Evolutionary conservation across 371 early-diverging fungal species (phyloP).

Genomic region (Mortierella sp.): DNA sequence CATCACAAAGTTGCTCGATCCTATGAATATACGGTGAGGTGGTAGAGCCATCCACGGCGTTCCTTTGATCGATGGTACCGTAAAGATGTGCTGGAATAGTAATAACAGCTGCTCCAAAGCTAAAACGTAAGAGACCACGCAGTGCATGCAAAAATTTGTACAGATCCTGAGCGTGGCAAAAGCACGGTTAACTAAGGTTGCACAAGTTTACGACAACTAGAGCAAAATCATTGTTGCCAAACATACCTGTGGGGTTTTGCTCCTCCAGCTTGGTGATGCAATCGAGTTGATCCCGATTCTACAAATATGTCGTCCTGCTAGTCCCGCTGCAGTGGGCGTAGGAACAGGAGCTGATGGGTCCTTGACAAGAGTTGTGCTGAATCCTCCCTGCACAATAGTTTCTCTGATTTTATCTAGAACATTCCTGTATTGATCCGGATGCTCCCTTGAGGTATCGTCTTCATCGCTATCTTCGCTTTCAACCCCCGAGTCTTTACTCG

Average conservation of each 20-base stretch:
- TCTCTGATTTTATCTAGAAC: constrained; percentile 69
- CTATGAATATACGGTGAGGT: constrained; percentile 71
- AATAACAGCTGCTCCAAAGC: constrained; percentile 83
- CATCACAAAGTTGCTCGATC: constrained; percentile 88
- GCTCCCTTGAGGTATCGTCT: constrained; percentile 20
- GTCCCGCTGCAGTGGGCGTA: constrained; percentile 60
- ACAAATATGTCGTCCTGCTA: constrained; percentile 70
- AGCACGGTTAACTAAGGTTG: background rate
- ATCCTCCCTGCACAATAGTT: constrained; percentile 71
- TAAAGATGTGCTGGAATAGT: constrained; percentile 89
- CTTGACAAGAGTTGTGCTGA: constrained; percentile 60
- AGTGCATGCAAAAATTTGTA: constrained; percentile 83
- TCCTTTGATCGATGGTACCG: constrained; percentile 51
- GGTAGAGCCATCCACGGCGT: constrained; percentile 54
- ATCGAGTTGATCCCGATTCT: constrained; percentile 85
- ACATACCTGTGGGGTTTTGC: constrained; percentile 68
- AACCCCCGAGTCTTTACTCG: background rate
- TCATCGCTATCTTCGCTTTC: constrained; percentile 31
- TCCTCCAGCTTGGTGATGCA: constrained; percentile 83
- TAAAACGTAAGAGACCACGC: constrained; percentile 80
- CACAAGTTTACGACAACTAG: too few relatives aligned
- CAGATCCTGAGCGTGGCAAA: constrained; percentile 60
- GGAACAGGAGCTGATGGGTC: constrained; percentile 56
- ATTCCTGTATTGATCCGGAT: constrained; percentile 64
- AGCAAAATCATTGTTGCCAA: background rate